These are phyloP conservation scores for Dactylella cylindrospora DNA, from an alignment of 2,329 filamentous ascomycete species.

Conservation along the genomic window DNA sequence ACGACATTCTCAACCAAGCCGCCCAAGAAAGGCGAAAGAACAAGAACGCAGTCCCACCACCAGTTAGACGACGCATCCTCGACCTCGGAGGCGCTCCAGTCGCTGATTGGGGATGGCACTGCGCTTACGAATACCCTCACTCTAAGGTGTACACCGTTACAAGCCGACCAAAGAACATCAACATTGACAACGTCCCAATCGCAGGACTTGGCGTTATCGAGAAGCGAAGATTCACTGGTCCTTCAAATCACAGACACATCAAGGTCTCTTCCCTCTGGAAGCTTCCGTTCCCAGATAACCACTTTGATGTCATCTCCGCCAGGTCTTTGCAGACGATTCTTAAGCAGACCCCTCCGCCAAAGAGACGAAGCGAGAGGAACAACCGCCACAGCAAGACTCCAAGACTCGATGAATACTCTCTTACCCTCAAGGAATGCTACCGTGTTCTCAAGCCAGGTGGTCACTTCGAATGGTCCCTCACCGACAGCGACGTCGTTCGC, in stretches of 20 bases:
- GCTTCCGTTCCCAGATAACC: constrained; percentile 79
- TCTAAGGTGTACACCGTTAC: constrained; percentile 85
- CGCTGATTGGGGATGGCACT: constrained; percentile 91
- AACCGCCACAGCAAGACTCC: constrained; percentile 42
- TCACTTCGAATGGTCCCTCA: constrained; percentile 83
- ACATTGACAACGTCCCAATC: constrained; percentile 56
- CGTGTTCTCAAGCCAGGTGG: constrained; percentile 91
- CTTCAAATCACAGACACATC: constrained; percentile 81
- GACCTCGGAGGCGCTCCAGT: constrained; percentile 66
- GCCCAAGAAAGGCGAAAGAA: constrained; percentile 49
- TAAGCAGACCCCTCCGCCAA: constrained; percentile 64
- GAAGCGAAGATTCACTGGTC: constrained; percentile 61
- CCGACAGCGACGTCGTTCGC: constrained; percentile 88
- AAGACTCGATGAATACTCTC: constrained; percentile 80
- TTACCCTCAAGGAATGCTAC: constrained; percentile 80
- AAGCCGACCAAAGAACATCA: constrained; percentile 69
- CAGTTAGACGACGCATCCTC: constrained; percentile 58
- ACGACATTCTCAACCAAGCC: constrained; percentile 50
- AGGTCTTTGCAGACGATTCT: constrained; percentile 82
- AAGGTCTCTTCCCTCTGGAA: constrained; percentile 74
- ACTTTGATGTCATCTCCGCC: constrained; percentile 90
- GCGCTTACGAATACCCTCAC: constrained; percentile 80
- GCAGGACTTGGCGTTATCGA: constrained; percentile 33
- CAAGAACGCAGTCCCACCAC: constrained; percentile 44
- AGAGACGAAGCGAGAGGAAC: constrained; percentile 21